These are phyloP conservation scores for Colletotrichum salicis DNA, from an alignment of 2,329 filamentous ascomycete species.

Conservation along the genomic window DNA sequence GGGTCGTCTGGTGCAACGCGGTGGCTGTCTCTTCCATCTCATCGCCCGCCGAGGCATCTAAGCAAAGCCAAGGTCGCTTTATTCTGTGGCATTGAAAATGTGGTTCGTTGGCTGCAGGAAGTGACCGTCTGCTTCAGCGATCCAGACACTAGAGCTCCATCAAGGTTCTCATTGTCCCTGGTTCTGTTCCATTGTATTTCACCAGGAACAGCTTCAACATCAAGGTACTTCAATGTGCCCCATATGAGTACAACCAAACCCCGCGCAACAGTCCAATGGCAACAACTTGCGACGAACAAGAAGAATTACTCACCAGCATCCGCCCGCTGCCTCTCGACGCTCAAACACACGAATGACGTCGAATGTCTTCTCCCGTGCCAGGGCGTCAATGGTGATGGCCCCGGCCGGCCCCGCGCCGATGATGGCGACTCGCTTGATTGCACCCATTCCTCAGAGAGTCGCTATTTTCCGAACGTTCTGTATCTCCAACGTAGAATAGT, in stretches of 20 bases:
- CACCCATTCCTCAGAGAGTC: constrained; percentile 25
- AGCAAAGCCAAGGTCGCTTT: too few relatives aligned
- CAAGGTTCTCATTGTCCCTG: neutral
- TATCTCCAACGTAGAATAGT: neutral
- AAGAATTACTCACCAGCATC: constrained; percentile 64
- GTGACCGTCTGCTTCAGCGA: neutral
- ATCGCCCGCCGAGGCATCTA: too few relatives aligned
- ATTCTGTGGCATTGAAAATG: neutral
- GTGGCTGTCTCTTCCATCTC: too few relatives aligned
- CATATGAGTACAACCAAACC: neutral
- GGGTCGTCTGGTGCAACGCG: too few relatives aligned
- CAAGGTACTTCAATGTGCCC: neutral
- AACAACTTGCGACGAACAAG: neutral
- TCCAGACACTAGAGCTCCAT: neutral
- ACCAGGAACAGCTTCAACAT: neutral
- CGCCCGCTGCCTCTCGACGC: constrained; percentile 66
- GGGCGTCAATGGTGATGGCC: constrained; percentile 68
- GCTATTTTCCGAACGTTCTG: neutral
- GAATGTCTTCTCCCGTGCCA: constrained; percentile 68
- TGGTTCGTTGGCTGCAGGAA: neutral
- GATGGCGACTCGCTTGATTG: constrained; percentile 60
- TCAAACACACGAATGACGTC: constrained; percentile 71
- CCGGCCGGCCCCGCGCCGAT: constrained; percentile 71
- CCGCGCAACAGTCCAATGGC: neutral
- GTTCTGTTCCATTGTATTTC: neutral